Base-by-base conservation (phyloP, 139 green algal genomes). In the Coccomyxa sp. region DNA sequence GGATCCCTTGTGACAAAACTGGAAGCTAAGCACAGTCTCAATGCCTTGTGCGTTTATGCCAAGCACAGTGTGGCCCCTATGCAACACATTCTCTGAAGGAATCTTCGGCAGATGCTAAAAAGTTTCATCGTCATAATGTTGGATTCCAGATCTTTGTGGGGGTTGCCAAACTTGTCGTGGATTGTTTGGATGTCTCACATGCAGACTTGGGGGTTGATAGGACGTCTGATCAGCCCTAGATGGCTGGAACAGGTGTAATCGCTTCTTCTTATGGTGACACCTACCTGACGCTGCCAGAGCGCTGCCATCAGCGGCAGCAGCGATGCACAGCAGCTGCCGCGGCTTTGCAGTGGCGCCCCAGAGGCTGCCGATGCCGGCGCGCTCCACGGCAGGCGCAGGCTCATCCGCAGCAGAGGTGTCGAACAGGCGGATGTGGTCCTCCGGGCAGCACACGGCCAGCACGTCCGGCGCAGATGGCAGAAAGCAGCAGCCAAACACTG, bases 281-380 rank as follows among this genome's bases (percentile, higher is more conserved):
- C n/a, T 25, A 79, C 81, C 81, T 68, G 38, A 75, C 13, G 32
- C 66, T 13, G 81, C 81, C 25, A 84, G 12, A 9, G 32, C 25
- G 13, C 27, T 27, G 11, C 81, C 81, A 68, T 84, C 81, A 51
- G 76, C 28, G 16, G 81, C 78, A 23, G 67, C 76, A 23, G 45
- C 51, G 1, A 84, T 13, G 38, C 67, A 84, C 67, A 84, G 81
- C 67, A 84, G 67, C 66, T 66, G 76, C 23, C 76, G 66, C 32
- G 15, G 76, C 66, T 60, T 25, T 77, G 80, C 16, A 67, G 58
- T 14, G 10, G n/a, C 16, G 30, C 28, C 30, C 67, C 66, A 67
- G 66, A 66, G 32, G 32, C 23, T 30, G 60, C 4, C 28, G 13
- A 15, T 28, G 1, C 9, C 30, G 66, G 3, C 79, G 16, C 38